Evolutionary conservation across 2,329 filamentous ascomycete genomes (phyloP), one percentile per base, ranked within the genome.

Genomic region (Epicoccum sorghinum): DNA sequence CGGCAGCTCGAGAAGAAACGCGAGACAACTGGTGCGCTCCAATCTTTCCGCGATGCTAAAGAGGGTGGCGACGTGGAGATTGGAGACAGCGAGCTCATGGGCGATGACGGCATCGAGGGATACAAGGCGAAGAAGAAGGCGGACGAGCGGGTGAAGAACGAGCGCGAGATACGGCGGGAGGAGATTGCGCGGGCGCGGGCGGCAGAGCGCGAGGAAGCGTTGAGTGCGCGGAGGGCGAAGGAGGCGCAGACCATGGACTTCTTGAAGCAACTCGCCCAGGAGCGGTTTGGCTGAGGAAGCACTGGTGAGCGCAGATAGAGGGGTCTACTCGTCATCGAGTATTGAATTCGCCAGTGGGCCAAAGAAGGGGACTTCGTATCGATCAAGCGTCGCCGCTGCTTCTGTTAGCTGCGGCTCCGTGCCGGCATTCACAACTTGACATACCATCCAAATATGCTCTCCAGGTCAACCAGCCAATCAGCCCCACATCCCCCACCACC

Each of bases 341-440:
- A 97, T 93, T 24, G 89, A 89, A 75, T 89, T 96, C 38, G 95
- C 95, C 64, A 97, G 79, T 37, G 82, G 82, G 4, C 95, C 95
- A 68, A 98, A 89, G 68, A 96, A 86, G 0, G 93, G 93, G 2
- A 97, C 83, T 75, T 98, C 93, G 58, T 88, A 96, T 71, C 93
- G 79, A 62, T 80, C 73, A 36, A 88, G 77, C 1, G 82, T 86
- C 58, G 87, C 85, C 46, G 86, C 85, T 87, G 38, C 32, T 14
- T 6, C 7, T 14, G 13, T 55, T 18, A 55, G 52, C 22, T 13
- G 12, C 7, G 6, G 7, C 25, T n/a, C 13, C 4, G n/a, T 30
- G 3, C 1, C 10, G 22, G 10, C 48, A 47, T 14, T 3, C n/a
- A 14, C 5, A 13, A n/a, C 1, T 23, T 4, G n/a, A 58, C 79